Conservation (phyloP, 345 rosid genomes). For the Eucalyptus coolabah region DNA sequence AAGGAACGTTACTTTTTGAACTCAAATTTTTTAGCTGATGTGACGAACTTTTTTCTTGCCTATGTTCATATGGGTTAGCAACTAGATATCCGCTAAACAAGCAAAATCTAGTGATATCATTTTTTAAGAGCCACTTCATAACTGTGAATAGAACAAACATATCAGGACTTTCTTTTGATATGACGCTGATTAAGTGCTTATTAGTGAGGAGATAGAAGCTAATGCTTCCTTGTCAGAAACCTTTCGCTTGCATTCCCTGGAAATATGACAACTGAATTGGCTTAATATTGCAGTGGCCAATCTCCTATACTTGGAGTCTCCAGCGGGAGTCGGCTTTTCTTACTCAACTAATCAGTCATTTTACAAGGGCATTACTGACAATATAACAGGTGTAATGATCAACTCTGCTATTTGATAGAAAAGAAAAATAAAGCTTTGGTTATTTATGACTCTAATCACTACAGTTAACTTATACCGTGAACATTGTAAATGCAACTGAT, state of each 20-base stretch:
- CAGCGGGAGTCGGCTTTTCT: conserved; percentile 36
- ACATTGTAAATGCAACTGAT: not conserved
- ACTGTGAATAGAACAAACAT: not conserved
- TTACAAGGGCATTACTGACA: conserved; percentile 2
- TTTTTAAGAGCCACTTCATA: not conserved
- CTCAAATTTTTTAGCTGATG: not conserved
- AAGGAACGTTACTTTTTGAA: not conserved
- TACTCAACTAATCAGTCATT: conserved; percentile 17
- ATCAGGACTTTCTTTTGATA: not conserved
- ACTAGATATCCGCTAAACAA: not conserved
- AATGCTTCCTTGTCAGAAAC: not conserved
- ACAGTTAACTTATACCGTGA: not conserved
- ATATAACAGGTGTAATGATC: conserved; percentile 1
- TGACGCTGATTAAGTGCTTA: not conserved
- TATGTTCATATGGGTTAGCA: not conserved
- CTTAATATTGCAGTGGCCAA: conserved; percentile 22
- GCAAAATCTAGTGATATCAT: not conserved
- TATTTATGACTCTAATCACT: too few relatives aligned
- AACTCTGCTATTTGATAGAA: not conserved
- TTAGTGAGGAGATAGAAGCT: not conserved
- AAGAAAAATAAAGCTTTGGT: not conserved
- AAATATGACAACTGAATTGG: not conserved
- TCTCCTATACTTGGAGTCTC: conserved; percentile 28
- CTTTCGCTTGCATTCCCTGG: not conserved
- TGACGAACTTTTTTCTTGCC: not conserved